Evolutionary conservation across 345 rosid genomes (phyloP), one percentile per base, ranked within the genome.

Genomic region (Euphorbia pulcherrima): DNA sequence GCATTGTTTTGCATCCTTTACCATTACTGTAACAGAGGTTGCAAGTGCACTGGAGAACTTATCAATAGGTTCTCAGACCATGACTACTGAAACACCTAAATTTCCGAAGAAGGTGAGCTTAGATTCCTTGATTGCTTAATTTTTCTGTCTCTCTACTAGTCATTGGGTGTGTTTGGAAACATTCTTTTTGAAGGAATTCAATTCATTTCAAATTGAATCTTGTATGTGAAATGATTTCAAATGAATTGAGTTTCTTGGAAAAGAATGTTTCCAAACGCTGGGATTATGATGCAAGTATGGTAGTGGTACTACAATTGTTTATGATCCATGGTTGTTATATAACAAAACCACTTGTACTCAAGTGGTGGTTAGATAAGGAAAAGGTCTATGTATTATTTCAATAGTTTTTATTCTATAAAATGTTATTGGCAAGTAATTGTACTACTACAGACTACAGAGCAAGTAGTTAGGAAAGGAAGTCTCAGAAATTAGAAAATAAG

Each of bases 21-120:
- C 78, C 48, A 51, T 58, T 72, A 18, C 23, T 64, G 10, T 74
- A 73, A 62, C 82, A 85, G 88, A 88, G 35, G 78, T 87, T 72
- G 83, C 84, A 70, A 89, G 81, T 76, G 74, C 84, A 60, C 68
- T 88, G 66, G 82, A 83, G 81, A 82, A 81, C 20, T 67, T 90
- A 81, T 79, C 89, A 17, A 61, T 90, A 24, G 81, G 80, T 58
- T 79, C 88, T 27, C 85, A 84, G 68, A 68, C 75, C 50, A 83
- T 51, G 74, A 47, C 79, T 28, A 48, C 56, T 69, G 83, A 78
- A 68, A 78, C 56, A 60, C 39, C 79, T 27, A 80, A 82, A 47
- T 68, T 60, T 28, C 65, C 68, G 24, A 66, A 69, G 57, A 79
- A 83, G 89, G 97, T 87, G 79, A 30, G 9, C 44, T 11, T 0